A percentile compares a stretch with the other conserved stretches of the same genome.
Conservation (phyloP, 2,329 filamentous ascomycete species). For the Beauveria caledonica region DNA sequence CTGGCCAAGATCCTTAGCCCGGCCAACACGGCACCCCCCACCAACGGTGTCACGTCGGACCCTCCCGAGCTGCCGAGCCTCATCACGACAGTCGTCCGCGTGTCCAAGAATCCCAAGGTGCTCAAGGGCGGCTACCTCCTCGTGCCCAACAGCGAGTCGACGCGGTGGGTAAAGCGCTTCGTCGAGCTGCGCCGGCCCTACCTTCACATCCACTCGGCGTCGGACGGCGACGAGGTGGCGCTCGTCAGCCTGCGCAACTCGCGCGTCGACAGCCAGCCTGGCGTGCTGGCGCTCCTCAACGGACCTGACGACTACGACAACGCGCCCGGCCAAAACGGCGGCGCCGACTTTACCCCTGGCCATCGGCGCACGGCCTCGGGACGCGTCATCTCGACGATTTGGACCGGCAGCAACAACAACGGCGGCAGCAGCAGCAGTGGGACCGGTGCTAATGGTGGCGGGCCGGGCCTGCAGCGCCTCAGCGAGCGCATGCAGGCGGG, state of each 20-base stretch:
- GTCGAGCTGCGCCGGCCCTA: slow-evolving; percentile 89
- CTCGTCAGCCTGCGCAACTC: slow-evolving; percentile 84
- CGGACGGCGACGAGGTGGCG: slow-evolving; percentile 82
- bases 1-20: slow-evolving; percentile 47
- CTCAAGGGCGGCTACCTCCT: slow-evolving; percentile 85
- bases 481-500: slow-evolving; percentile 56
- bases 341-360: slow-evolving; percentile 32
- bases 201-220: slow-evolving; percentile 77
- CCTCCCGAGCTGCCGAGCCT: slow-evolving; percentile 52
- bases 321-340: slow-evolving; percentile 23
- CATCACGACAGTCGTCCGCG: slow-evolving; percentile 65
- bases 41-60: slow-evolving; percentile 47
- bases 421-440: slow-evolving; percentile 25
- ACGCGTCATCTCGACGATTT: slow-evolving; percentile 46
- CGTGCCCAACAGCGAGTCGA: slow-evolving; percentile 71
- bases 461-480: slow-evolving; percentile 41
- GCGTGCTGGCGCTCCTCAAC: slow-evolving; percentile 70
- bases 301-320: slow-evolving; percentile 34
- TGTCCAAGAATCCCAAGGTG: slow-evolving; percentile 72
- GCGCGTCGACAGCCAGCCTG: slow-evolving; percentile 85
- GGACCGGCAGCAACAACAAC: slow-evolving; percentile 44
- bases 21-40: slow-evolving; percentile 59
- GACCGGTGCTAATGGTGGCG: neutral
- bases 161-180: slow-evolving; percentile 84
- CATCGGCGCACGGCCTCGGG: slow-evolving; percentile 44